phyloP scores from a whole-genome alignment of 306 rosid genomes.

The Sophora flavescens region DNA sequence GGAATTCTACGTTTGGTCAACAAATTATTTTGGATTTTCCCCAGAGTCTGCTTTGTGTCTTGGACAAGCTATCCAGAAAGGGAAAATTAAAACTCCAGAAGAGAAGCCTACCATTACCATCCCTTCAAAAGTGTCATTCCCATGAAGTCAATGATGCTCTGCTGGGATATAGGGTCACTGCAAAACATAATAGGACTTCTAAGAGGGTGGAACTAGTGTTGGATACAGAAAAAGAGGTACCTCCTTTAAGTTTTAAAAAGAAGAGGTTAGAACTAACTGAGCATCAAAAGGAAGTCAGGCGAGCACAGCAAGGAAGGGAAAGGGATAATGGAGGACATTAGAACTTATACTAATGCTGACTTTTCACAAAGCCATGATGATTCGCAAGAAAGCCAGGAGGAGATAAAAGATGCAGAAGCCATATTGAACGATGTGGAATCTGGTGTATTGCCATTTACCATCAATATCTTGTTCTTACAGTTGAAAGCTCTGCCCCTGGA shows the following conservation, averaged over 20 bases:
- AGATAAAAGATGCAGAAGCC: conserved; percentile 62
- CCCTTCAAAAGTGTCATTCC: conserved; percentile 56
- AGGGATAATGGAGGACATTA: conserved; percentile 71
- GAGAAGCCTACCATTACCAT: conserved; percentile 52
- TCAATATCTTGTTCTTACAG: too few species aligned
- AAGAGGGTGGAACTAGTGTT: conserved; percentile 65
- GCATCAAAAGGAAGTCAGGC: conserved; percentile 82
- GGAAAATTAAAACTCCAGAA: conserved; percentile 72
- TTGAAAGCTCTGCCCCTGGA: too few species aligned
- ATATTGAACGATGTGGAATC: conserved; percentile 36
- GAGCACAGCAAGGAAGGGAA: conserved; percentile 82
- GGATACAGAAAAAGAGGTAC: conserved; percentile 47
- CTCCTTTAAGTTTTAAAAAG: conserved; percentile 51
- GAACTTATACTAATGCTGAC: conserved; percentile 75
- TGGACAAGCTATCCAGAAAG: conserved; percentile 75
- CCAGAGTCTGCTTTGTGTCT: conserved; percentile 60
- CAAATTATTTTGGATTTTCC: conserved; percentile 71
- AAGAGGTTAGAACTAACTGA: conserved; percentile 74
- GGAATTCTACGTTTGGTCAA: conserved; percentile 80
- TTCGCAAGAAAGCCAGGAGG: conserved; percentile 71
- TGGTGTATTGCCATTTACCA: too few species aligned
- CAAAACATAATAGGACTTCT: conserved; percentile 62
- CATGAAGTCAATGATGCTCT: conserved; percentile 41
- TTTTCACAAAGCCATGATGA: conserved; percentile 73
- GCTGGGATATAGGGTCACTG: conserved; percentile 56